These are phyloP conservation scores for Cicer arietinum DNA, from an alignment of 306 rosid genomes.

Conservation along the genomic window DNA sequence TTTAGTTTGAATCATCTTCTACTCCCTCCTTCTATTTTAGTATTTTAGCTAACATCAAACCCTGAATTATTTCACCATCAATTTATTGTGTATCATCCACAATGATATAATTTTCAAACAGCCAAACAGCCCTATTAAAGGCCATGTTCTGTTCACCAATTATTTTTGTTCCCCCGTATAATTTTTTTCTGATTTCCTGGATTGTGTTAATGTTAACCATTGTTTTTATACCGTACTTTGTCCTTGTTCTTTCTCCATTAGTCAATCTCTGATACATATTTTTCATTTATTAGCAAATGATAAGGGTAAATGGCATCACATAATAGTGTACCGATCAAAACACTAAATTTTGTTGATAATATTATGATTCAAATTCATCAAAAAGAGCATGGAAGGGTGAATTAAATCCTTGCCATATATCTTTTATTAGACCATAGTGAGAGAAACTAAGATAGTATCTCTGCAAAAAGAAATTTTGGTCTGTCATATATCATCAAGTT, in stretches of 20 bases:
- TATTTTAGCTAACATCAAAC: background rate
- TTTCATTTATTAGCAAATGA: background rate
- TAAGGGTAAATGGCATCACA: background rate
- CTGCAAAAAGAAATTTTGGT: slow-evolving; percentile 25
- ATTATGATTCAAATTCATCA: background rate
- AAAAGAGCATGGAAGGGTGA: slow-evolving; percentile 23
- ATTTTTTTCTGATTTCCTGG: background rate
- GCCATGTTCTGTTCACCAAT: background rate
- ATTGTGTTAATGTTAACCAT: background rate
- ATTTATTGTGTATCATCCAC: slow-evolving; percentile 7
- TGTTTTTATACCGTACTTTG: slow-evolving; percentile 8
- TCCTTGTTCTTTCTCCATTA: background rate
- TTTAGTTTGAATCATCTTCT: background rate
- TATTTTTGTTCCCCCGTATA: background rate
- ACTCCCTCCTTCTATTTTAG: background rate
- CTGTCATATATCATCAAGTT: background rate
- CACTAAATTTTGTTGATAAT: slow-evolving; percentile 1
- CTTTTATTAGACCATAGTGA: background rate
- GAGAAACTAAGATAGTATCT: slow-evolving; percentile 15
- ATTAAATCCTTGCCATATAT: background rate
- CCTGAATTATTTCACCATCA: background rate
- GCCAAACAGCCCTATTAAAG: background rate
- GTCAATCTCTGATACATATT: background rate
- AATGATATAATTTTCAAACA: background rate
- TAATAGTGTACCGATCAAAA: background rate